These are phyloP conservation scores for Fragaria ananassa DNA, from an alignment of 306 rosid genomes.

Conservation along the genomic window DNA sequence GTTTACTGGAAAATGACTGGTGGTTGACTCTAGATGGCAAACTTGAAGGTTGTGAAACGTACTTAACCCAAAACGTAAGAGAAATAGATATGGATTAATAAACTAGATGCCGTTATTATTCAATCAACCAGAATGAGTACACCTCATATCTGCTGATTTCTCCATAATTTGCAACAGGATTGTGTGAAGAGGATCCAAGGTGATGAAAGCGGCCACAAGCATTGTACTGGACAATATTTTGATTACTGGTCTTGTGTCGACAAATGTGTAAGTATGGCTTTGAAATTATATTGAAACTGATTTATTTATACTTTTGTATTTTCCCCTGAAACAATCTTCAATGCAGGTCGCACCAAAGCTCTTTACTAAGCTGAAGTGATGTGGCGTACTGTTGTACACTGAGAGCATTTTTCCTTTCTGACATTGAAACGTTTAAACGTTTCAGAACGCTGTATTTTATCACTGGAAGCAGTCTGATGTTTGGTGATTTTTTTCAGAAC, in stretches of 20 bases:
- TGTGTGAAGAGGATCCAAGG: slow-evolving; percentile 80
- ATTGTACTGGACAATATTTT: slow-evolving; percentile 96
- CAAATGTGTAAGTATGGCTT: slow-evolving; percentile 77
- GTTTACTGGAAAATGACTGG: not conserved
- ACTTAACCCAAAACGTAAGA: not conserved
- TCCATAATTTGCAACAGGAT: slow-evolving; percentile 44
- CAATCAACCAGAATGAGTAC: not conserved
- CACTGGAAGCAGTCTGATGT: not conserved
- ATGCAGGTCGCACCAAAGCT: slow-evolving; percentile 88
- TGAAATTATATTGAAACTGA: not conserved
- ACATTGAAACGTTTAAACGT: slow-evolving; percentile 23
- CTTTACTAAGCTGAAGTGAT: slow-evolving; percentile 60
- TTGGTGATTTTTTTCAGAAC: slow-evolving; percentile 37
- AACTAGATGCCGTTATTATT: not conserved
- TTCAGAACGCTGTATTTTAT: slow-evolving; percentile 26
- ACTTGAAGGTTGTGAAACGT: not conserved
- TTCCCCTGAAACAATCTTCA: slow-evolving; percentile 11
- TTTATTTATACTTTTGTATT: not conserved
- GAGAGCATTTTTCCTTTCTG: slow-evolving; percentile 21
- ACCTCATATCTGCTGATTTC: not conserved
- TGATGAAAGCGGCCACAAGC: slow-evolving; percentile 83
- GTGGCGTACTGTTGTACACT: slow-evolving; percentile 3
- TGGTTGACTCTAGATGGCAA: not conserved
- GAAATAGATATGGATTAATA: not conserved
- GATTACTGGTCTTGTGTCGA: slow-evolving; percentile 92